Base-by-base conservation (phyloP, 352 stramenopile genomes). In the Blastocystis sp. region DNA sequence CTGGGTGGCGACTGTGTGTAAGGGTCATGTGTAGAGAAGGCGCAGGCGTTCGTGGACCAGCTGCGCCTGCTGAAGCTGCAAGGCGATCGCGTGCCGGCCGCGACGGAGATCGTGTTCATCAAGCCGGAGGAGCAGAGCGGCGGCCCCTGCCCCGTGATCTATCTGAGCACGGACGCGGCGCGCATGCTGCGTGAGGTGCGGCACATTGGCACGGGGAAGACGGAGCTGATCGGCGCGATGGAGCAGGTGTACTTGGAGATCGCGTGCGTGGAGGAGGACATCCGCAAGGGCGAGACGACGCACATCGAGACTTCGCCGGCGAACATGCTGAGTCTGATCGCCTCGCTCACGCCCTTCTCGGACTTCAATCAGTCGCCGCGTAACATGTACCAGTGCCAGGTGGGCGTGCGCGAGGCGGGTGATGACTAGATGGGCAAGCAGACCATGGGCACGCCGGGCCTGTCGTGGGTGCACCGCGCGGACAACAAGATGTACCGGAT, bases 331-430 rank as follows among this genome's bases (percentile, higher is more conserved):
- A 98, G 95, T 90, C 92, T 99, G 40, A 96, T 99, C 70, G 97
- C 97, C 14, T 98, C 95, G 88, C 91, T 99, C 74, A 99, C 96
- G 45, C 97, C 97, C 11, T 99, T 99, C 91, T 98, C 94, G 1
- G 97, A 99, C 92, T 98, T 99, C 92, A 99, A 99, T 91, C 97
- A 99, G 92, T 98, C 93, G 40, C 97, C 97, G 57, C 92, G 97
- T 91, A 99, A 99, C 92, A 99, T 99, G 97, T 99, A 98, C 91
- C 97, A 99, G 93, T 99, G 97, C 89, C 97, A 99, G n/a, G 64
- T 71, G 99, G 92, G 98, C 93, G 42, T 97, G 60, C 92, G 97
- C 90, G 99, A 99, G 91, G 99, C 99, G 96, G 99, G 98, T 91
- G 96, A 99, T 93, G 99, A 96, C 89, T 96, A 99, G 65, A 99